Base-by-base conservation (phyloP, 2,329 filamentous ascomycete genomes). In the Clonostachys sp. region DNA sequence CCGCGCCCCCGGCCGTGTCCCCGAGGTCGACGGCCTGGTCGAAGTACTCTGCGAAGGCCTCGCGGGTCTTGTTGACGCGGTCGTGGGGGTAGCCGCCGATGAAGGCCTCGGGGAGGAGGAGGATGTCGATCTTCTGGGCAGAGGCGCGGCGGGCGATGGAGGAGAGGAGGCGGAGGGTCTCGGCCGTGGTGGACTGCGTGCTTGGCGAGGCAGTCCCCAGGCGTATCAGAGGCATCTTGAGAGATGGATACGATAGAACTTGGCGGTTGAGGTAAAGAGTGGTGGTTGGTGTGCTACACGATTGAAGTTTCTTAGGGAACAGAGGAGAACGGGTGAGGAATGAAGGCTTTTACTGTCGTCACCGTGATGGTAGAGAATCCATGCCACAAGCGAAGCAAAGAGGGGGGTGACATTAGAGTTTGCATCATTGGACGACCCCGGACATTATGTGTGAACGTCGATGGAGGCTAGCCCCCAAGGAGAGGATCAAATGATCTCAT, bases 101-200 rank as follows among this genome's bases (percentile, higher is more conserved):
- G 61, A 90, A 96, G 18, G 91, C 91, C 71, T 97, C 91, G 0
- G 92, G 92, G 51, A 96, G 91, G 45, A 96, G 81, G 30, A 96
- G 75, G 44, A 96, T 75, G 62, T 94, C 75, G 38, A 80, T 68
- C 4, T 60, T 55, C 48, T 69, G 60, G 2, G 63, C 56, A 5
- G 84, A 79, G n/a, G 91, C 91, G 35, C 74, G 68, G 20, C 68
- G 69, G 34, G 87, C 84, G 13, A 87, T 81, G 12, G 64, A 55
- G 57, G 83, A 75, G 45, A 96, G 78, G 35, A 84, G 78, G 7
- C 67, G 59, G 47, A 96, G 78, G 1, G 90, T 95, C 34, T 77
- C 70, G 20, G 68, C 44, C 1, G 73, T 76, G 14, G 75, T 77
- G 45, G 71, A 53, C 48, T 71, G 70, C 3, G 78, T 75, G 33